Conservation (phyloP, 192 early-diverging fungal genomes). For the Ambispora gerdemannii region DNA sequence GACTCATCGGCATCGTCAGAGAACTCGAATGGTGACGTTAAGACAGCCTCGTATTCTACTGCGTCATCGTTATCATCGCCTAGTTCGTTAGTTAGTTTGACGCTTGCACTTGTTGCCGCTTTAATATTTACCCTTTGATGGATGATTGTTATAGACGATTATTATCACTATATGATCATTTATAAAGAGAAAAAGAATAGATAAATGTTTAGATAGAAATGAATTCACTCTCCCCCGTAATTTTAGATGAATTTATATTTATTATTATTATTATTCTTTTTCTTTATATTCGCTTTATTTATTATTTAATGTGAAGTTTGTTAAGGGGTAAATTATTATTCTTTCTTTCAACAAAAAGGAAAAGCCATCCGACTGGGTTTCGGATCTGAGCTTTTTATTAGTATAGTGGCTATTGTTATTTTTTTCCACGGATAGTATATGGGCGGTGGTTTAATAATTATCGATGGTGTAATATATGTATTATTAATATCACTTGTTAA, state of each 20-base stretch:
- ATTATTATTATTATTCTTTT: neutral
- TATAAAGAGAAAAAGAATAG: neutral
- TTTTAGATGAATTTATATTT: neutral
- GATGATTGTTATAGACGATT: too few species aligned
- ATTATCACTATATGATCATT: too few species aligned
- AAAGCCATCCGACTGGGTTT: neutral
- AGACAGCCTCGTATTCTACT: neutral
- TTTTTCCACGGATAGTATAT: too few species aligned
- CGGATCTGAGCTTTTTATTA: too few species aligned
- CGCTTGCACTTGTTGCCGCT: neutral
- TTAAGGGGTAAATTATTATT: neutral
- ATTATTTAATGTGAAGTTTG: neutral
- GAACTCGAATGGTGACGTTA: neutral
- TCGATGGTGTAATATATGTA: too few species aligned
- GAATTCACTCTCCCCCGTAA: neutral
- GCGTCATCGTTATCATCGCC: neutral
- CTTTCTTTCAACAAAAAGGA: neutral
- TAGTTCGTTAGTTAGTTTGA: neutral
- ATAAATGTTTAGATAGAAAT: neutral
- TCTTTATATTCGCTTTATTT: neutral
- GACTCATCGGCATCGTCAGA: neutral
- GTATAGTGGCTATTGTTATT: too few species aligned
- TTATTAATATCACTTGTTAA: too few species aligned
- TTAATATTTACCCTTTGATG: neutral
- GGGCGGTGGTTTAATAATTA: too few species aligned